phyloP scores from a whole-genome alignment of 2,329 filamentous ascomycete genomes.

The Trichoderma atrobrunneum region DNA sequence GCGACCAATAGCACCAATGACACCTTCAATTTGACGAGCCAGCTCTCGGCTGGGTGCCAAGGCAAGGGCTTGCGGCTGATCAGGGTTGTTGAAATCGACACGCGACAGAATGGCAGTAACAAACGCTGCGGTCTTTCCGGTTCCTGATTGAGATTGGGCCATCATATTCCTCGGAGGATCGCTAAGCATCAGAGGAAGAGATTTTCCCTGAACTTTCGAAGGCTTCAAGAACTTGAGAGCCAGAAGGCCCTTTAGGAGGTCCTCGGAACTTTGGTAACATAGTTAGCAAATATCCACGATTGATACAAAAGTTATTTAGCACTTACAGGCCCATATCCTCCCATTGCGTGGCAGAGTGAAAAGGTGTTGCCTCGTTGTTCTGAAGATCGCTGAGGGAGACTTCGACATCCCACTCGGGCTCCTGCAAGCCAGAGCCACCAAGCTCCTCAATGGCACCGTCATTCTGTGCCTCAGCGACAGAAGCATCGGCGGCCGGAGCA shows the following conservation, averaged over 20 bases:
- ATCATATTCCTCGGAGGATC: constrained; percentile 93
- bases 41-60: constrained; percentile 92
- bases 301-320: not conserved
- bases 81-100: constrained; percentile 67
- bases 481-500: constrained; percentile 23
- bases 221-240: constrained; percentile 89
- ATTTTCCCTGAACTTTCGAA: constrained; percentile 96
- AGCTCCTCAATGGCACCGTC: constrained; percentile 37
- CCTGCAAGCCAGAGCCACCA: constrained; percentile 56
- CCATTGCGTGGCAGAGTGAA: constrained; percentile 82
- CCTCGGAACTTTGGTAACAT: constrained; percentile 31
- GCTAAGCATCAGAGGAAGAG: constrained; percentile 81
- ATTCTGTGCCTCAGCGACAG: constrained; percentile 31
- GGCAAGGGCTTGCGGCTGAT: constrained; percentile 78
- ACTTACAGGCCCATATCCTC: constrained; percentile 77
- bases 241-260: constrained; percentile 73
- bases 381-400: constrained; percentile 90
- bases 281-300: not conserved
- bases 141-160: constrained; percentile 98
- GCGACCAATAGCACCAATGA: constrained; percentile 78
- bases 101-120: constrained; percentile 88
- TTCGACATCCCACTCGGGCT: constrained; percentile 83
- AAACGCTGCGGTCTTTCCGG: constrained; percentile 96
- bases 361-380: constrained; percentile 78
- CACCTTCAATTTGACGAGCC: constrained; percentile 87